These are phyloP conservation scores for Jaltomata sinuosa DNA, from an alignment of 257 asterid species.

Conservation along the genomic window DNA sequence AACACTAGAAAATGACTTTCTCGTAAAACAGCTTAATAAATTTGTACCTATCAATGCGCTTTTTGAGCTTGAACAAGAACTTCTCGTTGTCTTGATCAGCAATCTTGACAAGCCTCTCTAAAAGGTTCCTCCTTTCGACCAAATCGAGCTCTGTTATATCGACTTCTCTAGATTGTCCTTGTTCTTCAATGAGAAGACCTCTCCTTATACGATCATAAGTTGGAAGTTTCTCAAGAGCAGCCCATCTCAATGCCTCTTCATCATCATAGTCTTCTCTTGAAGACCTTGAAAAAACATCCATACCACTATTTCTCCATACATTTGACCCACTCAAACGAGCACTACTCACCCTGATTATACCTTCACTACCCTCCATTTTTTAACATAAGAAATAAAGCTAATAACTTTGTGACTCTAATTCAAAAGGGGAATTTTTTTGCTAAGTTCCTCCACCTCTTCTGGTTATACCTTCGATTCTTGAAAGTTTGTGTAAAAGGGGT, in stretches of 20 bases:
- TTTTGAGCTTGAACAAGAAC: constrained; percentile 57
- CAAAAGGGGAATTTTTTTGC: constrained; percentile 5
- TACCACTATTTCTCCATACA: constrained; percentile 67
- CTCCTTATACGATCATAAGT: constrained; percentile 56
- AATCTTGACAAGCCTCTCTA: constrained; percentile 54
- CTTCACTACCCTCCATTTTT: constrained; percentile 49
- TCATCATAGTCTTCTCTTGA: constrained; percentile 52
- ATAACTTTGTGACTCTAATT: background rate
- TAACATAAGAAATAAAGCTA: background rate
- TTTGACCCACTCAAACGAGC: constrained; percentile 54
- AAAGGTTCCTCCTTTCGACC: constrained; percentile 48
- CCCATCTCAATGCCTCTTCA: constrained; percentile 89
- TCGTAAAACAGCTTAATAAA: background rate
- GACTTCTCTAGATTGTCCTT: constrained; percentile 48
- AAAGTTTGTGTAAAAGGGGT: background rate
- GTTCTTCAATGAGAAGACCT: constrained; percentile 47
- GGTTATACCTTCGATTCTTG: constrained; percentile 21
- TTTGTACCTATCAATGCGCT: constrained; percentile 51
- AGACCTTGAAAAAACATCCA: constrained; percentile 55
- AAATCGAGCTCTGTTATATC: constrained; percentile 54
- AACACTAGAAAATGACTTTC: background rate
- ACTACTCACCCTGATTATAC: constrained; percentile 31
- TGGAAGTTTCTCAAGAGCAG: constrained; percentile 81
- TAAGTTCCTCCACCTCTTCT: too few species aligned
- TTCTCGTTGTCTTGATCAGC: constrained; percentile 79